Evolutionary conservation across 345 rosid species (phyloP), one percentile per base, ranked within the genome.

Genomic region (Linum lewisii): DNA sequence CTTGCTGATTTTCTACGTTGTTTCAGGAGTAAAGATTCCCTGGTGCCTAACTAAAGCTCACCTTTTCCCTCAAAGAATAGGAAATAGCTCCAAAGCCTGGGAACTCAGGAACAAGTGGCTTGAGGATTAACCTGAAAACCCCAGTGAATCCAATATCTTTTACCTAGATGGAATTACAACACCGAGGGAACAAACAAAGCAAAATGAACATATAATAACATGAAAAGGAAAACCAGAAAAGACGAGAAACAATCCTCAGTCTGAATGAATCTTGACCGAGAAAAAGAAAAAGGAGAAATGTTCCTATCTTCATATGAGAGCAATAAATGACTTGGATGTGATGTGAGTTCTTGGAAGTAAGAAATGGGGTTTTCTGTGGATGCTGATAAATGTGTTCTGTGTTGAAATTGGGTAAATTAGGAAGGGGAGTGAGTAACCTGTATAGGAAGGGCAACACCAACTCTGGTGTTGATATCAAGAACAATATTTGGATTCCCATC

Each of bases 21-120:
- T 29, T 29, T 29, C 34, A 29, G 34, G 34, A 29, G 34, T 29
- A n/a, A n/a, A n/a, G n/a, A n/a, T n/a, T n/a, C n/a, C n/a, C n/a
- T n/a, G 34, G 2, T 29, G 34, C 34, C 3, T 7, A 42, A 42
- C 13, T 16, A 42, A 9, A 57, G 57, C 66, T 50, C 60, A 84
- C 97, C 87, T 88, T 88, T 58, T 86, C 82, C 61, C 82, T 78
- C 66, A 86, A 64, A 42, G 97, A 92, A 73, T 83, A 92, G 24
- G 77, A 71, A 63, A 92, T 78, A 67, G 97, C 98, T 21, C 94
- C 98, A 61, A 92, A 88, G 22, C 98, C 84, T 45, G 98, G 98
- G 63, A 92, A 77, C 22, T 82, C 89, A 61, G 77, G 86, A 61
- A 77, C 95, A 34, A 88, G 77, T 53, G 95, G 98, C 60, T 78